Conservation (phyloP, 352 stramenopile genomes). For the Pythium dissimile region DNA sequence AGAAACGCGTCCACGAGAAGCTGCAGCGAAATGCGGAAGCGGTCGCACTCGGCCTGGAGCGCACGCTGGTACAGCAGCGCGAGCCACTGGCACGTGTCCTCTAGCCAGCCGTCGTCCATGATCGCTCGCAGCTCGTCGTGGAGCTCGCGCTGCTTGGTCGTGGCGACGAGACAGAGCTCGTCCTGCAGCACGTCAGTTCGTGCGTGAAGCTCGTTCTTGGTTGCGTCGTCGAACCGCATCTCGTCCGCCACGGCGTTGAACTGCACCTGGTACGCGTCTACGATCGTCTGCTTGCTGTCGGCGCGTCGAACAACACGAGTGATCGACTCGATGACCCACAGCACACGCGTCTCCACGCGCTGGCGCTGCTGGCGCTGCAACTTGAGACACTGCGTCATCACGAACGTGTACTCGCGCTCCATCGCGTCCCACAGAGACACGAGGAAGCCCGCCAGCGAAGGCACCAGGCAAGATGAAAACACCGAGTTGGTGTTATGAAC, state of each 20-base stretch:
- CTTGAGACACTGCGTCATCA: conserved; percentile 44
- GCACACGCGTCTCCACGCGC: conserved; percentile 23
- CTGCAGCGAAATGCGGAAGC: conserved; percentile 56
- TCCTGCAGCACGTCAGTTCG: conserved; percentile 70
- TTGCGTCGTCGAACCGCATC: conserved; percentile 79
- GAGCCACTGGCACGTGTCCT: conserved; percentile 46
- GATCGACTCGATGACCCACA: conserved; percentile 43
- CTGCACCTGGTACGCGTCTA: conserved; percentile 63
- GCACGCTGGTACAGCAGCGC: conserved; percentile 46
- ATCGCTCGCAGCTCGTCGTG: conserved; percentile 46
- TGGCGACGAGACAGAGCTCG: conserved; percentile 45
- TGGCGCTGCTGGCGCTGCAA: conserved; percentile 35
- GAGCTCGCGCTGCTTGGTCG: conserved; percentile 31
- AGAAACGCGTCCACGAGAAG: conserved; percentile 51
- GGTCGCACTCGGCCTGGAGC: conserved; percentile 71
- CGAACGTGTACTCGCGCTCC: conserved; percentile 47
- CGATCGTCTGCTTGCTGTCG: conserved; percentile 61
- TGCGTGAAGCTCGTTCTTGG: conserved; percentile 80
- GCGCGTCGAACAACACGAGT: conserved; percentile 49
- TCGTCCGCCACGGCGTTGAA: conserved; percentile 83
- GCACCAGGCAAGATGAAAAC: conserved; percentile 22
- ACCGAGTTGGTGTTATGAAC: background rate
- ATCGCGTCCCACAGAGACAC: conserved; percentile 49
- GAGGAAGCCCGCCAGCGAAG: conserved; percentile 28
- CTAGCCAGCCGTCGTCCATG: conserved; percentile 51